These are phyloP conservation scores for Brasenia schreberi DNA, from an alignment of 164 flowering plant genomes.

Conservation along the genomic window DNA sequence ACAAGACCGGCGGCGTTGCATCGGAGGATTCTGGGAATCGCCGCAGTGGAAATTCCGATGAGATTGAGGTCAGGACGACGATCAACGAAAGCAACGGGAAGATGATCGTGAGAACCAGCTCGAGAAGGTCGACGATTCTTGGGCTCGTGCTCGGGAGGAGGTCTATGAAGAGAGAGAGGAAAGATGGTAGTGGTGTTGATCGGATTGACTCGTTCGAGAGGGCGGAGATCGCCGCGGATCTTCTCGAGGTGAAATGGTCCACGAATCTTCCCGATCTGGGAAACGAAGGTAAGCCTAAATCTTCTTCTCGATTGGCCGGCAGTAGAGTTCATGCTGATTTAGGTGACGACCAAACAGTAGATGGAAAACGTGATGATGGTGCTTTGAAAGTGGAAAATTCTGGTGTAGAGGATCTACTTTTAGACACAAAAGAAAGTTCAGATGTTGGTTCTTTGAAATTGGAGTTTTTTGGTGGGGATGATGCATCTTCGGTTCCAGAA, in stretches of 20 bases:
- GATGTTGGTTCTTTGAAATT: neutral
- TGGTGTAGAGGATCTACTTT: neutral
- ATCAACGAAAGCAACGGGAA: constrained; percentile 17
- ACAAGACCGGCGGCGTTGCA: neutral
- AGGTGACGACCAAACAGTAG: neutral
- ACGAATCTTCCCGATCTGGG: constrained; percentile 34
- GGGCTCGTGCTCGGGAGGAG: constrained; percentile 64
- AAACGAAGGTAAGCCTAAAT: neutral
- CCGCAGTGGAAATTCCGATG: neutral
- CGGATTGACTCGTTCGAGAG: constrained; percentile 56
- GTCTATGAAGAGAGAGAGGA: constrained; percentile 25
- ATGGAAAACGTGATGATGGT: neutral
- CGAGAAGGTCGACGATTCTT: constrained; percentile 32
- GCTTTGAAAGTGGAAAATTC: neutral
- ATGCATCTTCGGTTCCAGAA: neutral
- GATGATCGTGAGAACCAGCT: constrained; percentile 27
- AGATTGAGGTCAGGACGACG: neutral
- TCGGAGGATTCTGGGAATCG: neutral
- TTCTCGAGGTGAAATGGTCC: constrained; percentile 82
- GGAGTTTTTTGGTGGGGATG: neutral
- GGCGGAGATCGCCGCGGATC: constrained; percentile 82
- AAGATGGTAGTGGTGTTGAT: constrained; percentile 9
- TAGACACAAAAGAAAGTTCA: neutral
- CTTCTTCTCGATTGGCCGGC: neutral
- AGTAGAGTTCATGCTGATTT: neutral